Percentiles rank a stretch among this genome's conserved stretches.
Conservation (phyloP, 2,329 filamentous ascomycete genomes). For the Tricladium varicosporioides region DNA sequence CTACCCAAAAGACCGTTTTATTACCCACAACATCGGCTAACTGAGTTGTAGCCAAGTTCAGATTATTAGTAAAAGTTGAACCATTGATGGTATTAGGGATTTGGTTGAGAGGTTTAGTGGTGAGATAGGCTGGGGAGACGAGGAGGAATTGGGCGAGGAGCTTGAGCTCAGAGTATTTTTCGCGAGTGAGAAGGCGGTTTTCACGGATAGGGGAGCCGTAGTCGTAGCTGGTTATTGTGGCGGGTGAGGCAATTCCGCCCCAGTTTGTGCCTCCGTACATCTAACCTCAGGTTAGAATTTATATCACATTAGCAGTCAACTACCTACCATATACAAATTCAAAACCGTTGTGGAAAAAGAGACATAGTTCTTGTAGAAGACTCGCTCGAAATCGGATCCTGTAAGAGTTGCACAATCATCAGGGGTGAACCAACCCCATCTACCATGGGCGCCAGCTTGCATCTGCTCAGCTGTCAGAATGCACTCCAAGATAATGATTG, state of each 20-base stretch:
- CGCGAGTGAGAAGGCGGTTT: conserved; percentile 15
- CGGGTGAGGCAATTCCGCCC: conserved; percentile 71
- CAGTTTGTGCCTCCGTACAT: conserved; percentile 78
- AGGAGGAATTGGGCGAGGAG: conserved; percentile 22
- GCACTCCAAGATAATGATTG: too few relatives aligned
- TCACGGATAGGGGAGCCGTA: conserved; percentile 20
- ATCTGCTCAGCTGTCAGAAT: background rate
- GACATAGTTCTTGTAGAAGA: conserved; percentile 1
- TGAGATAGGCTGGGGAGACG: conserved; percentile 21
- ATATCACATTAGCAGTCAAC: too few relatives aligned
- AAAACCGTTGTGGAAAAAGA: background rate
- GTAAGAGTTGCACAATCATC: background rate
- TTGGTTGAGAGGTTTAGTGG: conserved; percentile 40
- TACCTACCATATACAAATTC: background rate
- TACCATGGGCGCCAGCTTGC: background rate
- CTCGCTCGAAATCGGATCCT: background rate
- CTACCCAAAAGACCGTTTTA: conserved; percentile 61
- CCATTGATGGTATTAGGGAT: background rate
- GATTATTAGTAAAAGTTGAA: conserved; percentile 45
- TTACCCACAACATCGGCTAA: conserved; percentile 44
- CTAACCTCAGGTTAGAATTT: too few relatives aligned
- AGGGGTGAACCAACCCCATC: background rate
- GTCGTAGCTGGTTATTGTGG: conserved; percentile 57
- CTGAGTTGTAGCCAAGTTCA: conserved; percentile 49
- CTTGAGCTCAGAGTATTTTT: conserved; percentile 24